These are phyloP conservation scores for Blumeriella jaapii DNA, from an alignment of 2,329 filamentous ascomycete species.

Conservation along the genomic window DNA sequence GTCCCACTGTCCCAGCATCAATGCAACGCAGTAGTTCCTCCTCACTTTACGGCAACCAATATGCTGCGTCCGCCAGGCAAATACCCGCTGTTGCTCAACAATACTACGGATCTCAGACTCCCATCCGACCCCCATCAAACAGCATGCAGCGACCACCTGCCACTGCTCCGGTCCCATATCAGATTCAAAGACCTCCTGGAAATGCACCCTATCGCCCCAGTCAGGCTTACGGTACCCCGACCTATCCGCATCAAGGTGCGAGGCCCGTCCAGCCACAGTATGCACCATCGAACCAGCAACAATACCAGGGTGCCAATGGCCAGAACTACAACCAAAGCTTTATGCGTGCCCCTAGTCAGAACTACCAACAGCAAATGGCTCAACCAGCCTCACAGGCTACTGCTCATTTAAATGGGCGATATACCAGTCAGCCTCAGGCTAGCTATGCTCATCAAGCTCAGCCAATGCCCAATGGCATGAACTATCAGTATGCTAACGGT, in stretches of 20 bases:
- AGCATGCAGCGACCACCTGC: slow-evolving; percentile 22
- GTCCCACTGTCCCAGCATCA: slow-evolving; percentile 14
- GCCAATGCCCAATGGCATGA: slow-evolving; percentile 19
- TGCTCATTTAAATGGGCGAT: slow-evolving; percentile 19
- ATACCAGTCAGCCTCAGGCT: slow-evolving; percentile 16
- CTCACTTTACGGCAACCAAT: slow-evolving; percentile 27
- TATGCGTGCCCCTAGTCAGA: slow-evolving; percentile 17
- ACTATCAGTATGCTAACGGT: slow-evolving; percentile 22
- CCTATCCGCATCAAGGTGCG: slow-evolving; percentile 23
- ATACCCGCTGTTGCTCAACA: slow-evolving; percentile 14
- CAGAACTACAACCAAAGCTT: slow-evolving; percentile 11
- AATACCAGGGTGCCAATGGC: slow-evolving; percentile 16
- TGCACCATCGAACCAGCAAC: slow-evolving; percentile 15
- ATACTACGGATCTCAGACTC: slow-evolving; percentile 23
- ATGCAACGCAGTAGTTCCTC: slow-evolving; percentile 20
- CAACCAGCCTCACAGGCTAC: slow-evolving; percentile 15
- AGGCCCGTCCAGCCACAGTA: slow-evolving; percentile 23
- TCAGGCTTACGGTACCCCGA: slow-evolving; percentile 19
- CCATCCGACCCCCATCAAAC: slow-evolving; percentile 19
- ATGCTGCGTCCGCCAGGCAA: slow-evolving; percentile 19
- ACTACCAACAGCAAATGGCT: slow-evolving; percentile 16
- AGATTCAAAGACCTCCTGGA: slow-evolving; percentile 18
- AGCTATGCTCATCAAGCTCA: slow-evolving; percentile 21
- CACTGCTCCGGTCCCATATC: slow-evolving; percentile 21
- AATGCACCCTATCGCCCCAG: slow-evolving; percentile 21